Conservation (phyloP, 345 rosid genomes). For the Lepidium aucheri region DNA sequence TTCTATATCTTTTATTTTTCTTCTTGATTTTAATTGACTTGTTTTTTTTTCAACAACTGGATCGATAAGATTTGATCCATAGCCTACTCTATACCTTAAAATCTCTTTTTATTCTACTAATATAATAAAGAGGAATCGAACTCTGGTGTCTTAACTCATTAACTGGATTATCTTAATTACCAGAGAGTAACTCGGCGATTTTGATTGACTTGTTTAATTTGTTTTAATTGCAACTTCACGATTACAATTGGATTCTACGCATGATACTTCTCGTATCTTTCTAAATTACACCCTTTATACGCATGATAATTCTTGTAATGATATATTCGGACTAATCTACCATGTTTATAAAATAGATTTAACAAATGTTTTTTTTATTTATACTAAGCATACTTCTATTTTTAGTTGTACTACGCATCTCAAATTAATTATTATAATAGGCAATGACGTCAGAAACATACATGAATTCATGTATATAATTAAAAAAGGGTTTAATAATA, state of each 20-base stretch:
- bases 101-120: too few relatives aligned
- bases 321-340: background rate
- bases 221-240: background rate
- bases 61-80: too few relatives aligned
- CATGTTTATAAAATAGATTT: background rate
- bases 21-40: background rate
- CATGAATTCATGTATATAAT: background rate
- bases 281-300: background rate
- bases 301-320: background rate
- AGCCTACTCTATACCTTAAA: too few relatives aligned
- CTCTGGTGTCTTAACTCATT: too few relatives aligned
- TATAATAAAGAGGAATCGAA: too few relatives aligned
- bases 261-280: background rate
- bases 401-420: background rate
- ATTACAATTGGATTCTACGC: background rate
- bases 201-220: conserved; percentile 9
- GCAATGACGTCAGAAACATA: background rate
- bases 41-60: too few relatives aligned
- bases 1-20: background rate
- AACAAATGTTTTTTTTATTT: too few relatives aligned
- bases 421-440: background rate
- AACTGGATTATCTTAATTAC: too few relatives aligned
- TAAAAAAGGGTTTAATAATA: background rate
- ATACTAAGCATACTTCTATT: too few relatives aligned
- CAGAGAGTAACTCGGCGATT: too few relatives aligned